Percentiles rank a stretch among this genome's conserved stretches.
Evolutionary conservation across 1,284 basidiomycete species (phyloP).

Genomic region (Sporisorium iseilematis-ciliati): DNA sequence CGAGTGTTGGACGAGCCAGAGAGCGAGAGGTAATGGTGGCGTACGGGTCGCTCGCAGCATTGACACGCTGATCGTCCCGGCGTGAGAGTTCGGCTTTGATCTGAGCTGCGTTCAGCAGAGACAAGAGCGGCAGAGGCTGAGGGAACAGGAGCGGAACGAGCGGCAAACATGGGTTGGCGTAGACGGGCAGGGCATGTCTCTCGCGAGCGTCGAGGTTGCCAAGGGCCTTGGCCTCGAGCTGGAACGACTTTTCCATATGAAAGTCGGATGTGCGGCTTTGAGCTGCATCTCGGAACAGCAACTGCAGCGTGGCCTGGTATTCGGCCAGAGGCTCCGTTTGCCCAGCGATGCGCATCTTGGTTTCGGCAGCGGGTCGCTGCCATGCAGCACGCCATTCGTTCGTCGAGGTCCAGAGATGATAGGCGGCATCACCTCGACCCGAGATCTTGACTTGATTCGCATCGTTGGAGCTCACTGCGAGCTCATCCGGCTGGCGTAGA

Average conservation of each 20-base stretch:
- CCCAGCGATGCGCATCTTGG: slow-evolving; percentile 9
- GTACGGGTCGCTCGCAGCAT: slow-evolving; percentile 27
- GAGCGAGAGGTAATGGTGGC: slow-evolving; percentile 47
- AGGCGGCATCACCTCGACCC: slow-evolving; percentile 24
- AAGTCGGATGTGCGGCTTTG: slow-evolving; percentile 10
- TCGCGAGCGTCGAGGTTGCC: slow-evolving; percentile 53
- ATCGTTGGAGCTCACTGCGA: background rate
- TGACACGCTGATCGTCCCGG: slow-evolving; percentile 19
- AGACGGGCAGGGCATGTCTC: slow-evolving; percentile 20
- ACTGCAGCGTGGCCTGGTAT: slow-evolving; percentile 48
- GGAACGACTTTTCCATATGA: slow-evolving; percentile 51
- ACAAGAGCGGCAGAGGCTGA: slow-evolving; percentile 58
- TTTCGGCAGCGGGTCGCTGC: slow-evolving; percentile 17
- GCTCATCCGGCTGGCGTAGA: slow-evolving; percentile 10
- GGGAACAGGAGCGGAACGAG: slow-evolving; percentile 57
- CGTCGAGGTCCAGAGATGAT: slow-evolving; percentile 7
- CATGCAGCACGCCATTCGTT: slow-evolving; percentile 39
- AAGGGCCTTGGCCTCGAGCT: slow-evolving; percentile 54
- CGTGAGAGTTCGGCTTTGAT: slow-evolving; percentile 30
- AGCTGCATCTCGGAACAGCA: slow-evolving; percentile 36
- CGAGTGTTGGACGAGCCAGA: slow-evolving; percentile 31
- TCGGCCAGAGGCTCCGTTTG: slow-evolving; percentile 43
- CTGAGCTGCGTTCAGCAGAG: slow-evolving; percentile 44
- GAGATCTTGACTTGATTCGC: slow-evolving; percentile 9
- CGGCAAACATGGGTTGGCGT: slow-evolving; percentile 32